Evolutionary conservation across 2,329 filamentous ascomycete genomes (phyloP).

Genomic region (Aspergillus brasiliensis): DNA sequence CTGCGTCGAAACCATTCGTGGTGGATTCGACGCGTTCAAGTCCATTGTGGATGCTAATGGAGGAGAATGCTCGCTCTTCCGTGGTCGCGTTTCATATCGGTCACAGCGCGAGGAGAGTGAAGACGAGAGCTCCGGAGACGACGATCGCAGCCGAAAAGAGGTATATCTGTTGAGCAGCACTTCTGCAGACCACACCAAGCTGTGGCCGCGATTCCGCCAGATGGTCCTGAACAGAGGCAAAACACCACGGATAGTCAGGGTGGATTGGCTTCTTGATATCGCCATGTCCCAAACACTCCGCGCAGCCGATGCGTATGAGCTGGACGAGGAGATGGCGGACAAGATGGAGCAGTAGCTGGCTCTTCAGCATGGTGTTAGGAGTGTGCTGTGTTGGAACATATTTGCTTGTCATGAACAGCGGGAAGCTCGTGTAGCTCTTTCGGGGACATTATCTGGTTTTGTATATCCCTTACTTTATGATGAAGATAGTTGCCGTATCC

Average conservation of each 20-base stretch:
- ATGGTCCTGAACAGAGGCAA: constrained; percentile 79
- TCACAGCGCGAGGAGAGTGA: constrained; percentile 55
- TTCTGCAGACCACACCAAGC: constrained; percentile 65
- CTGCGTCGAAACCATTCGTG: constrained; percentile 76
- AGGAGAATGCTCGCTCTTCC: constrained; percentile 76
- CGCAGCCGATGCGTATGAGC: constrained; percentile 64
- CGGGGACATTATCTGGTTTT: constrained; percentile 13
- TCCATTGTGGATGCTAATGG: constrained; percentile 87
- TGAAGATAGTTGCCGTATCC: constrained; percentile 12
- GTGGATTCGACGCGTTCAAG: constrained; percentile 81
- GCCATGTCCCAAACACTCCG: constrained; percentile 83
- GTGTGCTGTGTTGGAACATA: constrained; percentile 7
- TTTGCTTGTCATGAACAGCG: neutral
- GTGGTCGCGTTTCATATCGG: constrained; percentile 70
- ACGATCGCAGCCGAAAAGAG: constrained; percentile 65
- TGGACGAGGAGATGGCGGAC: constrained; percentile 36
- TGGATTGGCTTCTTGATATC: constrained; percentile 88
- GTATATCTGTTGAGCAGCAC: constrained; percentile 80
- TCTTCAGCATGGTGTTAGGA: constrained; percentile 1
- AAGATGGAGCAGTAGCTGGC: constrained; percentile 20
- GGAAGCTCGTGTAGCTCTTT: constrained; percentile 7
- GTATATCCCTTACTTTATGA: constrained; percentile 14
- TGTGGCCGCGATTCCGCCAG: constrained; percentile 79
- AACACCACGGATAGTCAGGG: constrained; percentile 75
- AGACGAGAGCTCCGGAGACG: constrained; percentile 57